These are phyloP conservation scores for Trichoderma sp. DNA, from an alignment of 2,329 filamentous ascomycete genomes.

Conservation along the genomic window DNA sequence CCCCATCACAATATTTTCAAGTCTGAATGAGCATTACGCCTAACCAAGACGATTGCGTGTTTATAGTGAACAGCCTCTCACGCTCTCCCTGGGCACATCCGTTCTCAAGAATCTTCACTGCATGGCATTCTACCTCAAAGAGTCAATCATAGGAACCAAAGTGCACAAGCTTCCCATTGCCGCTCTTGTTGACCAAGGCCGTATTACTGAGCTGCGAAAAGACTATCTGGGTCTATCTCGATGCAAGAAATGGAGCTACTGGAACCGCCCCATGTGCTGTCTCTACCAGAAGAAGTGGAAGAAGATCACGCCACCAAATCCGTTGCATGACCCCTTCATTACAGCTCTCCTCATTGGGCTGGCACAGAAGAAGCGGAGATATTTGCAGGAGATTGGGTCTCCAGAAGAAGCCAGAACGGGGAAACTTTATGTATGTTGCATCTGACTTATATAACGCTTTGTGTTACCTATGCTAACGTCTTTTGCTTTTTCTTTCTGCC, in stretches of 20 bases:
- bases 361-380: neutral
- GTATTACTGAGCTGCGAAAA: neutral
- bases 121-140: neutral
- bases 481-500: neutral
- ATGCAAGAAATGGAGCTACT: neutral
- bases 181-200: conserved; percentile 7
- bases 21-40: neutral
- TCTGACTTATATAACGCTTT: neutral
- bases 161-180: neutral
- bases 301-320: neutral
- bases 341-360: conserved; percentile 13
- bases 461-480: neutral
- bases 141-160: too few relatives aligned
- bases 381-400: neutral
- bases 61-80: neutral
- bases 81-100: neutral
- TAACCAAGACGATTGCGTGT: neutral
- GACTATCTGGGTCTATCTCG: neutral
- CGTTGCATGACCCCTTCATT: conserved; percentile 14
- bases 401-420: neutral
- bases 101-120: neutral
- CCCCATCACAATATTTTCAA: neutral
- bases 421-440: neutral
- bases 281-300: conserved; percentile 9
- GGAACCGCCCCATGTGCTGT: neutral